Evolutionary conservation across 116 monocot genomes (phyloP), one percentile per base, ranked within the genome.

Genomic region (Dioscorea cayenensis): DNA sequence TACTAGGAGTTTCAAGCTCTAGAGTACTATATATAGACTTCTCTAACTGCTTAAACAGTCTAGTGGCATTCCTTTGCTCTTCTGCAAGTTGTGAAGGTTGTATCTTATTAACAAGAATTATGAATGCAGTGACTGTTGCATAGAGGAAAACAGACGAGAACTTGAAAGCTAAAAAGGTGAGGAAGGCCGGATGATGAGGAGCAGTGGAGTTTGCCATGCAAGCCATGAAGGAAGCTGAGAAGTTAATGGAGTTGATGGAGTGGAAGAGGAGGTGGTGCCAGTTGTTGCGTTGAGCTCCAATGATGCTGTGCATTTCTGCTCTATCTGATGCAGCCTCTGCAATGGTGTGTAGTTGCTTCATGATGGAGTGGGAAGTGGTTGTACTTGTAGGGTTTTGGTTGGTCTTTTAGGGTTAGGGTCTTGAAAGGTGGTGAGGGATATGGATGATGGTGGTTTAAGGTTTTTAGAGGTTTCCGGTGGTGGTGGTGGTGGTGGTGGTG

Each of bases 61-160:
- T 80, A 0, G 90, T 58, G 23, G 94, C 90, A 65, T 94, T 89
- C 68, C 94, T 36, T 36, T 94, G 94, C 76, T 94, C 94, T 63
- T 94, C 87, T 0, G 90, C 94, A 10, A 94, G 87, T 76, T 94
- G 94, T 9, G 94, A 84, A 0, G 94, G 89, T 70, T 94, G 94
- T 38, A 94, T 80, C 73, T 83, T 87, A 83, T 87, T 90, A 35
- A 83, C 65, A 23, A 80, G 48, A 35, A 75, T 12, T 66, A 83
- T 80, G 43, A 90, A 66, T 4, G 66, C 83, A 19, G 87, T 52
- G 6, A 87, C 80, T 0, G 90, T 78, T 1, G 71, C 11, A 73
- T 79, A 87, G 3, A 94, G 72, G 37, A 85, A 22, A 19, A 69
- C 66, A 14, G 94, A 85, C 1, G 90, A 87, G 60, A 82, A 21